A percentile compares a stretch with the other conserved stretches of the same genome.
Conservation (phyloP, 805 yeast species). For the Saturnispora hagleri region DNA sequence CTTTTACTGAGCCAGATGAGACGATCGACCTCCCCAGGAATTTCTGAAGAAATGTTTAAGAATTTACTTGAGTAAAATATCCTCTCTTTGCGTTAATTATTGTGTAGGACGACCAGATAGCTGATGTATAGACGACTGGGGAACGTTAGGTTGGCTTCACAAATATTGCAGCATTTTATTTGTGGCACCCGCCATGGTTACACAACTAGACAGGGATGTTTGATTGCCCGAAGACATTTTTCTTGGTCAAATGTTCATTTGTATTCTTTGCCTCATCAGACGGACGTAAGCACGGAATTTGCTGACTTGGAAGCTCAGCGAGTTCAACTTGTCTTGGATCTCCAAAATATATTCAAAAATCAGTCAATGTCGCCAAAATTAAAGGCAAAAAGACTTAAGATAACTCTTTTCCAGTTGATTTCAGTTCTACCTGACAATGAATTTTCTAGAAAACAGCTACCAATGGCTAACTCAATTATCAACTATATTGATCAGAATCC, state of each 20-base stretch:
- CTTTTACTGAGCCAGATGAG: too few relatives aligned
- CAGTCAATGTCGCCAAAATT: constrained; percentile 21
- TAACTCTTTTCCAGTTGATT: constrained; percentile 16
- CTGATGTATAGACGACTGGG: background rate
- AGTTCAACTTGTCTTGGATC: constrained; percentile 14
- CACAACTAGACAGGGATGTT: background rate
- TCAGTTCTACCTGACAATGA: constrained; percentile 16
- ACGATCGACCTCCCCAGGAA: too few relatives aligned
- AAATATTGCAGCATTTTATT: background rate
- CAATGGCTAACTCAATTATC: constrained; percentile 23
- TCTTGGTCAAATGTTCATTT: background rate
- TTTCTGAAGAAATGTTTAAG: too few relatives aligned
- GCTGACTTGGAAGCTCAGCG: constrained; percentile 13
- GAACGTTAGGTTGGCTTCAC: background rate
- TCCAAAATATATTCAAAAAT: constrained; percentile 19
- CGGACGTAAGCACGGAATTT: constrained; percentile 4
- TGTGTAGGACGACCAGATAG: background rate
- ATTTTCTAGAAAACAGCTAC: constrained; percentile 20
- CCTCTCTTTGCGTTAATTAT: background rate
- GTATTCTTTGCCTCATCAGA: background rate
- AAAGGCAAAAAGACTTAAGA: constrained; percentile 21
- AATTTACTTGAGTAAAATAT: too few relatives aligned
- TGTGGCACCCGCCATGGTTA: background rate
- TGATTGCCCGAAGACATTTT: background rate
- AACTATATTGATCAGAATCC: constrained; percentile 23